Evolutionary conservation across 169 alveolate species (phyloP).

Genomic region (Theileria annulata): DNA sequence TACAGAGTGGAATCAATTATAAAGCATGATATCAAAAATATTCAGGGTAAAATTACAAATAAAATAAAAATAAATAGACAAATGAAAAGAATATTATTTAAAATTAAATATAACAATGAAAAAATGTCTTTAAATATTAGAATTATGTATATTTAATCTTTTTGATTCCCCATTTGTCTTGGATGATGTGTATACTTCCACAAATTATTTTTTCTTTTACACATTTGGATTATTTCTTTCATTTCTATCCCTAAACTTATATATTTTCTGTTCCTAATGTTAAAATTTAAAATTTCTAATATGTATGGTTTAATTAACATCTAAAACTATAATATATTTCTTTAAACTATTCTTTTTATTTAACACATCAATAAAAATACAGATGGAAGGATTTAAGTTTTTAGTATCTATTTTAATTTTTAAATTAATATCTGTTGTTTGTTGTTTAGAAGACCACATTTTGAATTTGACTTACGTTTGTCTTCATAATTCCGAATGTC

Average conservation of each 20-base stretch:
- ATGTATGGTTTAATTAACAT: not conserved
- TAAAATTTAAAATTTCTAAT: too few relatives aligned
- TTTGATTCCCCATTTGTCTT: not conserved
- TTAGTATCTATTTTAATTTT: too few relatives aligned
- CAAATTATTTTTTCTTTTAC: not conserved
- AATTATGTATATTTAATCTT: not conserved
- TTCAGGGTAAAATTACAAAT: not conserved
- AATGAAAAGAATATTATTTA: not conserved
- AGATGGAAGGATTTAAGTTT: not conserved
- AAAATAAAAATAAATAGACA: not conserved
- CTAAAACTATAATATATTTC: too few relatives aligned
- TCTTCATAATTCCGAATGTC: not conserved
- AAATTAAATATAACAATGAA: not conserved
- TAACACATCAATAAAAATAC: not conserved
- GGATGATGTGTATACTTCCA: not conserved
- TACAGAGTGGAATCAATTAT: not conserved
- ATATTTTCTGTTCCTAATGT: not conserved
- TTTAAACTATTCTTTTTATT: too few relatives aligned
- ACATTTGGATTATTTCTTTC: not conserved
- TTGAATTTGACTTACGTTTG: not conserved
- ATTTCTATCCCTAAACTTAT: not conserved
- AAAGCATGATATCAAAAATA: not conserved
- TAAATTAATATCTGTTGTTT: not conserved
- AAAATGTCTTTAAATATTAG: not conserved
- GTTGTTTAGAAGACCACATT: not conserved